Base-by-base conservation (phyloP, 1,139 yeast genomes). In the Zygotorulaspora mrakii region DNA sequence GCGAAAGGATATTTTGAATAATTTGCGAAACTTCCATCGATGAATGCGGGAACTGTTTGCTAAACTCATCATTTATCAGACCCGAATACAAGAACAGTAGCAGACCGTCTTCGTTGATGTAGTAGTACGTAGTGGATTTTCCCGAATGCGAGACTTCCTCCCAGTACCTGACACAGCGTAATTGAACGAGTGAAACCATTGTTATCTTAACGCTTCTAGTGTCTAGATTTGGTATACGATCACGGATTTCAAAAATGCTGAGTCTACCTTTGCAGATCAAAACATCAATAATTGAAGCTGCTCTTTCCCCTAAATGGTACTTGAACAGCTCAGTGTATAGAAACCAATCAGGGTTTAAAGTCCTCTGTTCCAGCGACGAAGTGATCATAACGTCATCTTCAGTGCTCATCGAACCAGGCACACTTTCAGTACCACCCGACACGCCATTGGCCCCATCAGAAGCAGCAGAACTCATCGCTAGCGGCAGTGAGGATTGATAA, bases 31-130 rank as follows among this genome's bases (percentile, higher is more conserved):
- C 81, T 0, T 89, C 84, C 20, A 75, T 67, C 8, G 52, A 40
- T 11, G 41, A 17, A 17, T 42, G 26, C 6, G 43, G 23, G 12
- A 37, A 23, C 16, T 30, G 35, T 21, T 42, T 39, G 18, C 46
- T 40, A 16, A 42, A 33, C 13, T 42, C 46, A 11, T 42, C 46
- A 8, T 39, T 42, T 45, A 88, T 79, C 38, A 85, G 85, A 22
- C 95, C 96, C 25, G 89, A 72, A 62, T 87, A 85, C 22, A 88
- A 60, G 39, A 86, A 67, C 39, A 75, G 62, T 50, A 79, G 69
- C 16, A 82, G 66, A 5, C 95, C 95, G 18, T 68, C 71, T 48
- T 79, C 81, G 53, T 82, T 74, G 47, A 80, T 75, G 26, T 70
- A 71, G 59, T 87, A 88, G 51, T 67, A 75, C 1, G 74, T 70